Evolutionary conservation across 2,329 filamentous ascomycete genomes (phyloP).

Genomic region (Cytospora piceicola): DNA sequence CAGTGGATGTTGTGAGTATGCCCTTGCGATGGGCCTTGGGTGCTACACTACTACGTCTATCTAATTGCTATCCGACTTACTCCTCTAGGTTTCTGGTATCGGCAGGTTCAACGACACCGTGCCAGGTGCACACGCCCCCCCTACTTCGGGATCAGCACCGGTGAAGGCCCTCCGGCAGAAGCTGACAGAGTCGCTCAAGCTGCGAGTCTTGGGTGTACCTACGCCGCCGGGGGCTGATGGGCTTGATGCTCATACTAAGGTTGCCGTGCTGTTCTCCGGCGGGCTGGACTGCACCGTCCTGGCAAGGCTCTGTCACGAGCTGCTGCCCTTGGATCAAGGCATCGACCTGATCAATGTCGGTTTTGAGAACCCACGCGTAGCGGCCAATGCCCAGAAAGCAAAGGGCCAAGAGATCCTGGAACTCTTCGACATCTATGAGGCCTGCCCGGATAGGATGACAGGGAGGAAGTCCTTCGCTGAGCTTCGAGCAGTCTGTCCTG

Average conservation of each 20-base stretch:
- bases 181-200: slow-evolving; percentile 63
- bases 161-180: slow-evolving; percentile 57
- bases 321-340: slow-evolving; percentile 68
- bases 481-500: slow-evolving; percentile 69
- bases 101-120: slow-evolving; percentile 55
- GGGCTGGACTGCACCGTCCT: slow-evolving; percentile 91
- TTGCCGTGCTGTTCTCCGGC: slow-evolving; percentile 90
- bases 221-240: slow-evolving; percentile 33
- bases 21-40: slow-evolving; percentile 7
- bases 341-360: slow-evolving; percentile 95
- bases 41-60: slow-evolving; percentile 25
- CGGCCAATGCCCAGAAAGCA: slow-evolving; percentile 54
- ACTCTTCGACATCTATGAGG: slow-evolving; percentile 64
- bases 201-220: slow-evolving; percentile 71
- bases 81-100: slow-evolving; percentile 55
- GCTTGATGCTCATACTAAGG: slow-evolving; percentile 54
- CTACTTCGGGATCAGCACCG: slow-evolving; percentile 50
- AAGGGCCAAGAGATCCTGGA: slow-evolving; percentile 35
- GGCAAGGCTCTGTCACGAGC: slow-evolving; percentile 77
- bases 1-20: slow-evolving; percentile 50
- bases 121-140: slow-evolving; percentile 38
- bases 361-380: slow-evolving; percentile 87
- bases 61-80: slow-evolving; percentile 47
- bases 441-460: slow-evolving; percentile 88
- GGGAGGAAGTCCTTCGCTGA: slow-evolving; percentile 81